phyloP scores from a whole-genome alignment of 2,329 filamentous ascomycete genomes.

The Ophiocordyceps camponoti-rufipedis region DNA sequence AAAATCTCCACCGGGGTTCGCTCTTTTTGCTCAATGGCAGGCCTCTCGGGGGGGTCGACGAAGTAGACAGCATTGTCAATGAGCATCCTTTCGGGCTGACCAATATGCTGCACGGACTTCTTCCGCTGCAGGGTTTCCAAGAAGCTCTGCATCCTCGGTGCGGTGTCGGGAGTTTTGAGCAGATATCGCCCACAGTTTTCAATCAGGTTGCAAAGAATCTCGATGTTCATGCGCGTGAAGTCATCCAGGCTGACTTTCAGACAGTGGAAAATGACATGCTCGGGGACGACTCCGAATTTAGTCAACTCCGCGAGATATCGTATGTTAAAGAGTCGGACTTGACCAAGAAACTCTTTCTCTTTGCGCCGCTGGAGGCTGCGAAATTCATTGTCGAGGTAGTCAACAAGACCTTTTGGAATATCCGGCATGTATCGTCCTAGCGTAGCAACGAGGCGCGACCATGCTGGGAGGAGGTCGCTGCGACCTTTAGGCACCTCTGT shows the following conservation, averaged over 20 bases:
- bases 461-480: slow-evolving; percentile 75
- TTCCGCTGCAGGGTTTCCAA: slow-evolving; percentile 89
- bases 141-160: slow-evolving; percentile 84
- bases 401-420: slow-evolving; percentile 76
- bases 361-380: slow-evolving; percentile 91
- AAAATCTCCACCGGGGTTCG: slow-evolving; percentile 85
- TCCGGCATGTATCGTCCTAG: slow-evolving; percentile 88
- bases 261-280: slow-evolving; percentile 97
- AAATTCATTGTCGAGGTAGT: slow-evolving; percentile 91
- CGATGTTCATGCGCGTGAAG: slow-evolving; percentile 97
- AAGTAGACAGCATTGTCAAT: slow-evolving; percentile 98
- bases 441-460: slow-evolving; percentile 84
- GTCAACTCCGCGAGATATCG: slow-evolving; percentile 96
- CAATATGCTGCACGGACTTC: slow-evolving; percentile 87
- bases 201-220: slow-evolving; percentile 88
- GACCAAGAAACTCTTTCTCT: slow-evolving; percentile 90
- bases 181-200: slow-evolving; percentile 95
- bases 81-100: slow-evolving; percentile 91
- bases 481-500: slow-evolving; percentile 92
- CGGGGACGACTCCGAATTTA: slow-evolving; percentile 93
- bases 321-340: slow-evolving; percentile 84
- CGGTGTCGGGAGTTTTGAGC: slow-evolving; percentile 79
- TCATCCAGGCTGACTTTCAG: slow-evolving; percentile 95
- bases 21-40: slow-evolving; percentile 93
- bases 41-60: slow-evolving; percentile 83